Evolutionary conservation across 192 early-diverging fungal genomes (phyloP), one percentile per base, ranked within the genome.

Genomic region (Backusella sp.): DNA sequence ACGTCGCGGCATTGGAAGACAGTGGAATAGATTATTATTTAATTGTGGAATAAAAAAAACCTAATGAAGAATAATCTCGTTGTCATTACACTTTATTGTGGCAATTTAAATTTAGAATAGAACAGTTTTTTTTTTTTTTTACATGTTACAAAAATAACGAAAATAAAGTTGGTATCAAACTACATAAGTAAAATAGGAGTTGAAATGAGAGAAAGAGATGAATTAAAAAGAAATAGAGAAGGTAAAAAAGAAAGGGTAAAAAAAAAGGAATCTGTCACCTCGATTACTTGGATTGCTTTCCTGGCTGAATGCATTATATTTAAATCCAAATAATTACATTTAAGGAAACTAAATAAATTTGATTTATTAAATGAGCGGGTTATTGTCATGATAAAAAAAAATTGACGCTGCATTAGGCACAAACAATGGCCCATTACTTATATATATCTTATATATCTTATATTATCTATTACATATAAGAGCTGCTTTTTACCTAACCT

Each of bases 141-240:
- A 53, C 49, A 56, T 56, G 19, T 21, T 56, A 56, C 53, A 56
- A 56, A 56, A 56, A 56, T 56, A 56, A 56, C 53, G 53, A 56
- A 56, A 56, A 56, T 56, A 56, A 56, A 56, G 53, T 56, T 56
- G 53, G 53, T 56, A 23, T n/a, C 53, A 23, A 56, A 56, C 53
- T 56, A n/a, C 53, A 56, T 56, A 23, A 23, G 21, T 56, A 39
- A 56, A 56, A 56, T 56, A 67, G 66, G 66, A 35, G 66, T 34
- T 44, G 32, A 3, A 19, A 35, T 19, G 26, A 67, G 66, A 67
- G 34, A 67, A 28, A 67, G 34, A 67, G 28, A 67, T 14, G 12
- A 34, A 66, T 12, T 39, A 44, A 44, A 17, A 17, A 17, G 42
- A 14, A 44, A 44, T 14, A 44, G 42, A 44, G 15, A 44, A 44